Evolutionary conservation across 345 rosid genomes (phyloP).

Genomic region (Boechera stricta): DNA sequence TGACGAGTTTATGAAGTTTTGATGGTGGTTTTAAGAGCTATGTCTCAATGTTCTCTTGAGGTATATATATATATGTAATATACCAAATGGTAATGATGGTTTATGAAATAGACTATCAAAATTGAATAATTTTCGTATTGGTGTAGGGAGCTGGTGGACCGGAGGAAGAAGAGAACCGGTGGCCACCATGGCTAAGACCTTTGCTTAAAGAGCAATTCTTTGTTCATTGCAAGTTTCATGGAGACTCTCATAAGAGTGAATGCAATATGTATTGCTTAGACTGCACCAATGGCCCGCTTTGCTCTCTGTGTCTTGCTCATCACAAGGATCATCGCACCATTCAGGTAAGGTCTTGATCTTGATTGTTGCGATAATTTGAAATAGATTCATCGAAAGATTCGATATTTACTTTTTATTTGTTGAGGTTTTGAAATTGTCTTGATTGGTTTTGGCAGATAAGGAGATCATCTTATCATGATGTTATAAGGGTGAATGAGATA

Average conservation of each 20-base stretch:
- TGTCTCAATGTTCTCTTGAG: conserved; percentile 25
- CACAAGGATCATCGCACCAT: conserved; percentile 83
- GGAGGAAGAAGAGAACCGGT: conserved; percentile 66
- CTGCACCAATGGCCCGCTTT: conserved; percentile 81
- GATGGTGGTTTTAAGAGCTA: conserved; percentile 13
- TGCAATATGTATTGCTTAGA: conserved; percentile 98
- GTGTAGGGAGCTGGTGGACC: conserved; percentile 73
- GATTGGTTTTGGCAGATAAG: conserved; percentile 65
- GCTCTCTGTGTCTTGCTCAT: conserved; percentile 72
- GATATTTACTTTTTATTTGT: neutral
- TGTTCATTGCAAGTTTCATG: conserved; percentile 86
- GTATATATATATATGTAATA: neutral
- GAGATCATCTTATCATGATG: conserved; percentile 99
- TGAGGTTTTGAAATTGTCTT: conserved; percentile 13
- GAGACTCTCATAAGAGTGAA: conserved; percentile 90
- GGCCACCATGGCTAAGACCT: conserved; percentile 89
- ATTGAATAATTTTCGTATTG: conserved; percentile 6
- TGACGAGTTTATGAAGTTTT: conserved; percentile 6
- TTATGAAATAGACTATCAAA: neutral
- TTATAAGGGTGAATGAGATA: conserved; percentile 91
- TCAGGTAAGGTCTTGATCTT: conserved; percentile 62
- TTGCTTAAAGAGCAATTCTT: conserved; percentile 78
- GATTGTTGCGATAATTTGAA: neutral
- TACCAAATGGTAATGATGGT: conserved; percentile 25
- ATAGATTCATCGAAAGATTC: conserved; percentile 13